Evolutionary conservation across 495 filamentous ascomycete species (phyloP), one percentile per base, ranked within the genome.

Genomic region (Parachaetomium inaequale): DNA sequence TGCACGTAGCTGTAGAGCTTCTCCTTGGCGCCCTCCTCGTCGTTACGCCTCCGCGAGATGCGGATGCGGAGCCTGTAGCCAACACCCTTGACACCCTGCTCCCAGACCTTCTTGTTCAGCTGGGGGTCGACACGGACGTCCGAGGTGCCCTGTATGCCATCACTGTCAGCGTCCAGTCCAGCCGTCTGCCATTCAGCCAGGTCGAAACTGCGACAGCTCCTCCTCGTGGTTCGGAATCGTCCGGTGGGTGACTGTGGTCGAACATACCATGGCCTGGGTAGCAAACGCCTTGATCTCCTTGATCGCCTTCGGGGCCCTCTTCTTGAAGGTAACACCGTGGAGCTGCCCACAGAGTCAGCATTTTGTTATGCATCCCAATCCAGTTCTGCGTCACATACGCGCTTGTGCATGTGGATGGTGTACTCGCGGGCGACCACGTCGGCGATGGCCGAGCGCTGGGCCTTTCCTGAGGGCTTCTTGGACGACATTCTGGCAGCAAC

Each of bases 81-180:
- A 66, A 96, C 92, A 74, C 95, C 95, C 87, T 97, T 97, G 82
- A 99, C 87, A 78, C 94, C 94, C 75, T 89, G 84, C 80, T 99
- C 95, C 94, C 94, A 99, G 80, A 99, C 93, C 85, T 99, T 97
- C 89, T 99, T 99, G 87, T 99, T 99, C 67, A 99, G 83, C 78
- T 91, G 89, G 66, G 94, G 94, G 84, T 98, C 94, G 75, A 99
- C 79, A 68, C 94, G 94, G 82, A 99, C 94, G 77, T 99, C 94
- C 74, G 86, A 81, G 79, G 94, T 99, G 76, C 94, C 94, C 94
- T 98, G 66, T 55, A 68, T 52, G 25, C 46, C 49, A 54, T 59
- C 58, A 52, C 47, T 54, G 65, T 76, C 72, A 72, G 73, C 55
- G 28, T 65, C 42, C 43, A 21, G n/a, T 49, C n/a, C 40, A 28